A percentile compares a stretch with the other conserved stretches of the same genome.
Evolutionary conservation across 2,329 filamentous ascomycete species (phyloP).

Genomic region (Pleurostoma richardsiae): DNA sequence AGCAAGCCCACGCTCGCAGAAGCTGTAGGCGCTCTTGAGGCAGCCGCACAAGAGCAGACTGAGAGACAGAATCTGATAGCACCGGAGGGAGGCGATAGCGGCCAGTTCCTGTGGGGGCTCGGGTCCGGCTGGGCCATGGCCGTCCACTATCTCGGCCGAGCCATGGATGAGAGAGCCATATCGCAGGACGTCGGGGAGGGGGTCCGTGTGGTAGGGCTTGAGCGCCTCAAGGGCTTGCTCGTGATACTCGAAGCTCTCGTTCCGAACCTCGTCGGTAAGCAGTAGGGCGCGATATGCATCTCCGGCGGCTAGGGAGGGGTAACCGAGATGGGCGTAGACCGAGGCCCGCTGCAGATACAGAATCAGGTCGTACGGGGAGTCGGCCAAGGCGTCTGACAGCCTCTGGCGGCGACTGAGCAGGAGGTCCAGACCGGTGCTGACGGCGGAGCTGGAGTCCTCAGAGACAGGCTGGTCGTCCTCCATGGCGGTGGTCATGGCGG

Average conservation of each 20-base stretch:
- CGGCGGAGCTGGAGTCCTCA: too few relatives aligned
- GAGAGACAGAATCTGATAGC: conserved; percentile 54
- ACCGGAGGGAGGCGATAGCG: conserved; percentile 45
- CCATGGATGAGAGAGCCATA: conserved; percentile 34
- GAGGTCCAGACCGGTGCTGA: background rate
- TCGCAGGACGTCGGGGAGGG: conserved; percentile 38
- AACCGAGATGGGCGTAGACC: conserved; percentile 69
- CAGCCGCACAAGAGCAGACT: conserved; percentile 62
- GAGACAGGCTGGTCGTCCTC: too few relatives aligned
- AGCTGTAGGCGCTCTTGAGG: conserved; percentile 61
- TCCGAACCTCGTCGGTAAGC: conserved; percentile 72
- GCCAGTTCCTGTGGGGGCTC: conserved; percentile 35
- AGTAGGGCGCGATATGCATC: conserved; percentile 91
- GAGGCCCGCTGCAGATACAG: conserved; percentile 65
- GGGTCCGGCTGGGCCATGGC: conserved; percentile 25
- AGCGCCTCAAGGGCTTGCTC: conserved; percentile 57
- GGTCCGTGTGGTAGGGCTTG: conserved; percentile 26
- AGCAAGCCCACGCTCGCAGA: conserved; percentile 57
- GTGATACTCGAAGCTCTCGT: conserved; percentile 80
- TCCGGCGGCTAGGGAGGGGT: conserved; percentile 83
- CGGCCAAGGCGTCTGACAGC: conserved; percentile 49
- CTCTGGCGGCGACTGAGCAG: conserved; percentile 50
- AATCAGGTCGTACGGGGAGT: conserved; percentile 55
- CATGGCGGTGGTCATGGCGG: background rate
- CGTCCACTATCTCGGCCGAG: conserved; percentile 23